Percentiles rank a stretch among this genome's conserved stretches.
phyloP scores from a whole-genome alignment of 257 asterid genomes.

The Solanum pennellii region DNA sequence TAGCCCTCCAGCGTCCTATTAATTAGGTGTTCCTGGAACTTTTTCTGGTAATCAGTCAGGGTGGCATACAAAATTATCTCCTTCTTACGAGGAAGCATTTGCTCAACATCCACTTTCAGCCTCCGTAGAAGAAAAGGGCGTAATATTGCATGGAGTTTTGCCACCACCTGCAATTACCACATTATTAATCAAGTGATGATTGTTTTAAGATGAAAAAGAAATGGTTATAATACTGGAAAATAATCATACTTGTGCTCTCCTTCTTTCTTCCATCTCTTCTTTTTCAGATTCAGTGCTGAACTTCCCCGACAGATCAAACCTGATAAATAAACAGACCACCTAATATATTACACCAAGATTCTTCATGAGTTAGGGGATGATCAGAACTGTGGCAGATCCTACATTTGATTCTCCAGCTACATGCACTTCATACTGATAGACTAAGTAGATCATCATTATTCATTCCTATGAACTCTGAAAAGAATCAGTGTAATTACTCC shows the following conservation, averaged over 20 bases:
- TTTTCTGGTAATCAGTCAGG: conserved; percentile 74
- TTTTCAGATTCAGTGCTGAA: conserved; percentile 43
- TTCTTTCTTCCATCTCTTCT: conserved; percentile 81
- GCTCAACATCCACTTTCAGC: conserved; percentile 88
- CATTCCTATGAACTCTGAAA: background rate
- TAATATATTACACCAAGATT: background rate
- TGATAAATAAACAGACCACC: conserved; percentile 4
- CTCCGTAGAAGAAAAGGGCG: conserved; percentile 96
- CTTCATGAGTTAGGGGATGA: background rate
- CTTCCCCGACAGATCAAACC: conserved; percentile 94
- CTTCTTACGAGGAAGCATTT: conserved; percentile 82
- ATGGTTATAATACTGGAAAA: background rate
- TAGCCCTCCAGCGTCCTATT: conserved; percentile 70
- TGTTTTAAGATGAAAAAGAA: background rate
- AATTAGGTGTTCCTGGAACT: conserved; percentile 76
- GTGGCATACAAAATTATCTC: conserved; percentile 89
- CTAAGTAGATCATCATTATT: background rate
- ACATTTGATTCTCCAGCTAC: background rate
- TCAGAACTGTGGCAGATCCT: background rate
- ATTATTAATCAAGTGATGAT: background rate
- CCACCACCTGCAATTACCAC: conserved; percentile 62
- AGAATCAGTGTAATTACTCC: background rate
- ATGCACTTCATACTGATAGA: background rate
- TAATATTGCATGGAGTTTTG: conserved; percentile 85
- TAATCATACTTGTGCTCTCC: conserved; percentile 63